Base-by-base conservation (phyloP, 345 rosid species). In the Populus alba region DNA sequence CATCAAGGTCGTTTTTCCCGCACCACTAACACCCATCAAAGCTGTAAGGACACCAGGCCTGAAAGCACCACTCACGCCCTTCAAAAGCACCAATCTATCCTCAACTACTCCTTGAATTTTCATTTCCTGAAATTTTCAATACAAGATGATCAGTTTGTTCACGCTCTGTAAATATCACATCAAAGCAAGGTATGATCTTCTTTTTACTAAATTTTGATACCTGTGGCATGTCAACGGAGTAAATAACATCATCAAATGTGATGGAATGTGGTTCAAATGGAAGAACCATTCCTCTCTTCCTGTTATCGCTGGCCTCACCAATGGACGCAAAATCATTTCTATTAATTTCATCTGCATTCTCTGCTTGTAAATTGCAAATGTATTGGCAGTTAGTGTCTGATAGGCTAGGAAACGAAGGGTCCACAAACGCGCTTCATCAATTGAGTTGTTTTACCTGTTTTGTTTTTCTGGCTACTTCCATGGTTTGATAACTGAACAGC, bases 31-130 rank as follows among this genome's bases (percentile, higher is more conserved):
- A 71, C 93, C 95, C 95, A 91, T 91, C 49, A 90, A 83, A 80
- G 95, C 93, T 20, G 97, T 92, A 6, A 92, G 93, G 75, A 92
- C 92, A 5, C 97, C 97, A 15, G 95, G 95, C 85, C 94, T 87
- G 78, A 92, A 92, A 43, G 97, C 87, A 61, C 97, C 97, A 45
- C 89, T 93, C 39, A 93, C 92, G 38, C 93, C 89, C 82, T 87
- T 91, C 81, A 93, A 76, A 31, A 91, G 87, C 66, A 85, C 89
- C 88, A 93, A 83, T 71, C 66, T 93, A 75, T 92, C 89, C 68
- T 89, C 92, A 23, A 11, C 67, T 41, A 88, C 75, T 51, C 92
- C 98, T 81, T 85, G 93, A 70, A 70, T 79, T 77, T 85, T 89
- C 93, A 91, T 87, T 85, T 78, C 89, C 91, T 88, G 67, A 1